Percentiles rank a stretch among this genome's conserved stretches.
These are phyloP conservation scores for Lentinula sp. DNA, from an alignment of 768 basidiomycete species.

Conservation along the genomic window DNA sequence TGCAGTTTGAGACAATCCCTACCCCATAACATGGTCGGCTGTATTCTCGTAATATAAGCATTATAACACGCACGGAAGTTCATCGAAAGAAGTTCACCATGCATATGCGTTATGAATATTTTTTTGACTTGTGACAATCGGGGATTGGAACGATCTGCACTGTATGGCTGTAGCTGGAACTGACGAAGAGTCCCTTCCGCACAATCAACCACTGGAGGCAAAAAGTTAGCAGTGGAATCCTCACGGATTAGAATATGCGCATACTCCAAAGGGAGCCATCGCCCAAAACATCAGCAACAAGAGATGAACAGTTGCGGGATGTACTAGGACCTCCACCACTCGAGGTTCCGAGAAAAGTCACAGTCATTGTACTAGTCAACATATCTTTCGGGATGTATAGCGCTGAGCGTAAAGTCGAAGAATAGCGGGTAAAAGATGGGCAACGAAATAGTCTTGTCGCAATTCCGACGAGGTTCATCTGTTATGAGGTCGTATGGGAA, in stretches of 20 bases:
- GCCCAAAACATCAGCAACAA: constrained; percentile 52
- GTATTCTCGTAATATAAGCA: constrained; percentile 10
- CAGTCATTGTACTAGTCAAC: constrained; percentile 34
- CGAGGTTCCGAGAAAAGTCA: constrained; percentile 74
- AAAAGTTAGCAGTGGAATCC: background rate
- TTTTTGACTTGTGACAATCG: constrained; percentile 45
- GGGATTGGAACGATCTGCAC: constrained; percentile 13
- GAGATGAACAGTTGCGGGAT: constrained; percentile 72
- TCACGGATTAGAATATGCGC: constrained; percentile 16
- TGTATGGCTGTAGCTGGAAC: constrained; percentile 48
- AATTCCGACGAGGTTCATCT: background rate
- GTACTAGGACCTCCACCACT: constrained; percentile 72
- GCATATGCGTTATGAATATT: constrained; percentile 84
- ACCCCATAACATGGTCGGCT: constrained; percentile 74
- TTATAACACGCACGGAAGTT: background rate
- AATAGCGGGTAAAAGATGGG: background rate
- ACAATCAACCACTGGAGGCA: constrained; percentile 67
- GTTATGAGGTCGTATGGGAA: background rate
- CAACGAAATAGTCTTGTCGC: background rate
- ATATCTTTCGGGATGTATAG: constrained; percentile 17
- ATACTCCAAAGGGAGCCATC: constrained; percentile 65
- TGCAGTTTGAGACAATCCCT: background rate
- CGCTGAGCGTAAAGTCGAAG: background rate
- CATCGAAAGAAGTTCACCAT: constrained; percentile 38
- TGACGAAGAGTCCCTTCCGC: constrained; percentile 77